phyloP scores from a whole-genome alignment of 768 basidiomycete genomes.

The Trametes sanguinea region DNA sequence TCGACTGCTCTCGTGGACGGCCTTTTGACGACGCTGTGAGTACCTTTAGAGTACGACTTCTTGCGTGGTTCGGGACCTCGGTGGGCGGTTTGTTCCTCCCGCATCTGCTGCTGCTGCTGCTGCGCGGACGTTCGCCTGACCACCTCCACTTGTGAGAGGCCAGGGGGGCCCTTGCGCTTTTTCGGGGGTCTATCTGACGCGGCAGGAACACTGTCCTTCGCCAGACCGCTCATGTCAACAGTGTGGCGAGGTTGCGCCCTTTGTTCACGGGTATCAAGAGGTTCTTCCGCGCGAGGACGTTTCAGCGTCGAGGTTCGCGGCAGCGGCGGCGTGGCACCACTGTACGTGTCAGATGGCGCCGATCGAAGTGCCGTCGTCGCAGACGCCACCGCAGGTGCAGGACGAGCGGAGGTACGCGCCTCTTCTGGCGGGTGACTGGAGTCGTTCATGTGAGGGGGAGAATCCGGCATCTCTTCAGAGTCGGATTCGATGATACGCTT shows the following conservation, averaged over 20 bases:
- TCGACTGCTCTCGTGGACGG: no score
- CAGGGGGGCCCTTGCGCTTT: slow-evolving; percentile 5
- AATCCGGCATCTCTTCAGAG: background rate
- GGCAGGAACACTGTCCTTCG: background rate
- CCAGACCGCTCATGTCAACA: background rate
- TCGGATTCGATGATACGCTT: background rate
- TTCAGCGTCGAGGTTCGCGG: background rate
- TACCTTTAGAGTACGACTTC: no score
- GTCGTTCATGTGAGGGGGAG: no score
- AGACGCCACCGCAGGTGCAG: background rate
- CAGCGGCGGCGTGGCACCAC: background rate
- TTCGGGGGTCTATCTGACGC: background rate
- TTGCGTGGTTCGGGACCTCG: no score
- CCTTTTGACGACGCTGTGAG: no score
- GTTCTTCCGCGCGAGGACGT: background rate
- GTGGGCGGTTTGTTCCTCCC: no score
- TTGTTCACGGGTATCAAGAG: background rate
- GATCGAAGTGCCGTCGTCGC: background rate
- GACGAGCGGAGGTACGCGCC: background rate
- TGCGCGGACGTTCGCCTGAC: no score
- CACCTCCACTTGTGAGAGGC: background rate
- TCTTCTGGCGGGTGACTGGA: background rate
- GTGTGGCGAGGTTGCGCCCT: background rate
- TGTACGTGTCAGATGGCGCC: no score
- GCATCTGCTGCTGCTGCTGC: no score